phyloP scores from a whole-genome alignment of 1,284 basidiomycete species.

The Pulveroboletus sp. region DNA sequence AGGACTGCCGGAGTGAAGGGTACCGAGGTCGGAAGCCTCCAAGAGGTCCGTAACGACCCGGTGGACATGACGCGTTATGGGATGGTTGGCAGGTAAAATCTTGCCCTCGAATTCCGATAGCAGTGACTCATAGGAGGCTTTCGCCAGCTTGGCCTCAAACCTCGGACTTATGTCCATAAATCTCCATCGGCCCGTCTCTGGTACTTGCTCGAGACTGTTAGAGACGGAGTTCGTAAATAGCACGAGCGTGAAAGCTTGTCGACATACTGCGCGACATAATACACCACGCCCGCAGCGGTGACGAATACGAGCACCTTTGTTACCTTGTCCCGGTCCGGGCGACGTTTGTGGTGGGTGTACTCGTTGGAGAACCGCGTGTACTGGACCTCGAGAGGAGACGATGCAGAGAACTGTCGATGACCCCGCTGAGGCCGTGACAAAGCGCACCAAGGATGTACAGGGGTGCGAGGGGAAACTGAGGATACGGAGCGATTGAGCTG shows the following conservation, averaged over 20 bases:
- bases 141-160: slow-evolving; percentile 58
- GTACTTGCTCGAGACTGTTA: slow-evolving; percentile 73
- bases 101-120: slow-evolving; percentile 55
- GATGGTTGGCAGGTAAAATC: slow-evolving; percentile 72
- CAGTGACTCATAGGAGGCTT: slow-evolving; percentile 52
- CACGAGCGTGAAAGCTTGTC: neutral
- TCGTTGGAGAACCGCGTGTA: slow-evolving; percentile 32
- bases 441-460: slow-evolving; percentile 2
- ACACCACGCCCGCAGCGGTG: slow-evolving; percentile 27
- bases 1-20: slow-evolving; percentile 17
- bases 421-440: neutral
- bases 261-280: slow-evolving; percentile 35
- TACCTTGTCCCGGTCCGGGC: slow-evolving; percentile 8
- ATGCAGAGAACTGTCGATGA: slow-evolving; percentile 26
- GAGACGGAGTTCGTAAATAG: neutral
- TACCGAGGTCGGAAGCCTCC: slow-evolving; percentile 69
- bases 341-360: slow-evolving; percentile 10
- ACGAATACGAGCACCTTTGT: slow-evolving; percentile 26
- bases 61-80: slow-evolving; percentile 64
- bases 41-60: slow-evolving; percentile 76
- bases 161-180: slow-evolving; percentile 77
- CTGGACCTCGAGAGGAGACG: slow-evolving; percentile 23
- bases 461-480: neutral
- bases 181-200: slow-evolving; percentile 80
- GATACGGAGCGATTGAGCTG: neutral